These are phyloP conservation scores for Dianthus caryophyllus DNA, from an alignment of 148 eudicot species.

Conservation along the genomic window DNA sequence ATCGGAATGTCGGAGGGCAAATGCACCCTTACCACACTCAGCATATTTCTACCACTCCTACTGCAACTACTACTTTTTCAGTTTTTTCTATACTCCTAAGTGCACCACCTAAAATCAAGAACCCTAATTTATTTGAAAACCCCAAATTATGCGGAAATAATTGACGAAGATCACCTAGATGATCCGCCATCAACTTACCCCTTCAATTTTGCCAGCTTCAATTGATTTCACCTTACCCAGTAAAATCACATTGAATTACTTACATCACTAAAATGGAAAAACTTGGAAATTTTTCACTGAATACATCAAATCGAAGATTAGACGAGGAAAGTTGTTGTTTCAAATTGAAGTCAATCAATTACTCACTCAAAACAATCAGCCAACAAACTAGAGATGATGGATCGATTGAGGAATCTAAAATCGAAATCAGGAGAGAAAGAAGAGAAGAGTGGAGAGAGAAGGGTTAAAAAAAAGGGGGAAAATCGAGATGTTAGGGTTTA, in stretches of 20 bases:
- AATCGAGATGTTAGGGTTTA: slow-evolving; percentile 56
- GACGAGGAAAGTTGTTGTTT: background rate
- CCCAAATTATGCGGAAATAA: slow-evolving; percentile 16
- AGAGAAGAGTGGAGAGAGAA: background rate
- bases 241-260: no score
- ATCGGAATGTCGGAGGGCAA: slow-evolving; percentile 97
- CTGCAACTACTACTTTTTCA: slow-evolving; percentile 18
- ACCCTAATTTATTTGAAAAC: slow-evolving; percentile 17
- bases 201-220: background rate
- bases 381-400: background rate
- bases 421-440: slow-evolving; percentile 13
- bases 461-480: slow-evolving; percentile 9
- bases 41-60: slow-evolving; percentile 53
- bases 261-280: no score
- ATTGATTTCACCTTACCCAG: background rate
- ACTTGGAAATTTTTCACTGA: no score
- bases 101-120: background rate
- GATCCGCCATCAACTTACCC: slow-evolving; percentile 69
- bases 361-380: slow-evolving; percentile 4
- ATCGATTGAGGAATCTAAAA: slow-evolving; percentile 18
- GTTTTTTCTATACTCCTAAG: background rate
- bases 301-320: slow-evolving; percentile 12
- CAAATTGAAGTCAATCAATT: background rate
- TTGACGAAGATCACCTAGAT: slow-evolving; percentile 67
- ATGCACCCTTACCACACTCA: slow-evolving; percentile 83